Conservation (phyloP, 2,329 filamentous ascomycete genomes). For the Diaporthe citriasiana region DNA sequence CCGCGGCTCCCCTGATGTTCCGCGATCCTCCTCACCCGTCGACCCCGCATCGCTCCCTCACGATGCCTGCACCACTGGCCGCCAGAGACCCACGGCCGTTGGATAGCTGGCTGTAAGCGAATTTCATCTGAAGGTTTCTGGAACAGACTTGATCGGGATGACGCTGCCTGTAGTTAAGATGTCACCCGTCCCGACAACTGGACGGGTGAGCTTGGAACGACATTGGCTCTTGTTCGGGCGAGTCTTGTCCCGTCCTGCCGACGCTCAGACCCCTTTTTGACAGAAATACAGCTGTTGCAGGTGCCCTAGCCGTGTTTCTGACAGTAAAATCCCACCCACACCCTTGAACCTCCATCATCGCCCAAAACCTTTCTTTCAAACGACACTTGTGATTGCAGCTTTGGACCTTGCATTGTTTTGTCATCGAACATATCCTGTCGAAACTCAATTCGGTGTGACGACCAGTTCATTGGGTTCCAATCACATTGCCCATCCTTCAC, state of each 20-base stretch:
- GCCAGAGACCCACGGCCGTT: background rate
- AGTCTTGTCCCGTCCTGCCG: conserved; percentile 30
- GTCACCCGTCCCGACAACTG: background rate
- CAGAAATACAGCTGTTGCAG: conserved; percentile 8
- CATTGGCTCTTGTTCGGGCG: conserved; percentile 24
- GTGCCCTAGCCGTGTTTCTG: conserved; percentile 4
- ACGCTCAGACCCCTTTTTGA: conserved; percentile 21
- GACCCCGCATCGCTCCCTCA: conserved; percentile 30
- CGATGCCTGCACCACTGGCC: conserved; percentile 21
- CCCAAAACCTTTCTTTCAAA: background rate
- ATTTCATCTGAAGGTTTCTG: conserved; percentile 28
- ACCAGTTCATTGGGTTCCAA: background rate
- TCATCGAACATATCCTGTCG: background rate
- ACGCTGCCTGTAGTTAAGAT: conserved; percentile 27
- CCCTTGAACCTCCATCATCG: background rate
- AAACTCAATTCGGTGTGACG: background rate
- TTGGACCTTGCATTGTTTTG: background rate
- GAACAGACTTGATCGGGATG: conserved; percentile 19
- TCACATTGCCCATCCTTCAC: background rate
- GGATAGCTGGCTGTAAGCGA: conserved; percentile 16
- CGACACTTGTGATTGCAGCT: background rate
- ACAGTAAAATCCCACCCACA: background rate
- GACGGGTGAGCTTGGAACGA: conserved; percentile 15
- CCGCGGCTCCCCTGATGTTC: conserved; percentile 28
- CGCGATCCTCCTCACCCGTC: conserved; percentile 11